Percentiles rank a stretch among this genome's conserved stretches.
Conservation (phyloP, 352 stramenopile species). For the Phytopythium montanum region DNA sequence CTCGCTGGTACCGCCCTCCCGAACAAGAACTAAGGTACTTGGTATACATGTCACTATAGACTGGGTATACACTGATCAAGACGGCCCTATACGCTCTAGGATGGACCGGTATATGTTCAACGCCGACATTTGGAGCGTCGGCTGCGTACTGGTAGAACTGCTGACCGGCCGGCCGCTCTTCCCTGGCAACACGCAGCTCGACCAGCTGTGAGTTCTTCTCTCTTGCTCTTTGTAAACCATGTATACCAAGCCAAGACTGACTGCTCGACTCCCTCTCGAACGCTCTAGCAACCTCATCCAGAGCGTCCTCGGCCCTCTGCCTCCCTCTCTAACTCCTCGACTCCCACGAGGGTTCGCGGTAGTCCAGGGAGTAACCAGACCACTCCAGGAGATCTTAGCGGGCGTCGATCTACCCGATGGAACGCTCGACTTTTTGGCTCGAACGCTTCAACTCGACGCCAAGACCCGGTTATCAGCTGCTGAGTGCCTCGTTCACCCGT, state of each 20-base stretch:
- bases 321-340: constrained; percentile 28
- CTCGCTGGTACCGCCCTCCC: constrained; percentile 77
- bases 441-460: constrained; percentile 62
- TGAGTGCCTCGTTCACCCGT: constrained; percentile 52
- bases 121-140: constrained; percentile 80
- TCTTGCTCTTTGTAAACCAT: not conserved
- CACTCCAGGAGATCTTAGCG: constrained; percentile 39
- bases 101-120: constrained; percentile 80
- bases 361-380: constrained; percentile 36
- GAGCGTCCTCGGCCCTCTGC: constrained; percentile 56
- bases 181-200: constrained; percentile 69
- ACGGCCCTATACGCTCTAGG: constrained; percentile 15
- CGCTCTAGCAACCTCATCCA: constrained; percentile 66
- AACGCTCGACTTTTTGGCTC: constrained; percentile 61
- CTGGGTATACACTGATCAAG: not conserved
- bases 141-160: constrained; percentile 72
- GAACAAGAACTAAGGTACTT: constrained; percentile 40
- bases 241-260: not conserved
- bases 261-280: not conserved
- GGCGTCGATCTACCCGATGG: constrained; percentile 42
- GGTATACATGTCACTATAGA: not conserved
- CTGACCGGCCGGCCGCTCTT: constrained; percentile 76
- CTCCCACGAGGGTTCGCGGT: constrained; percentile 48
- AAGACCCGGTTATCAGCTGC: constrained; percentile 45
- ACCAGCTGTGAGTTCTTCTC: constrained; percentile 51